Conservation (phyloP, 192 early-diverging fungal genomes). For the Powellomyces hirtus region DNA sequence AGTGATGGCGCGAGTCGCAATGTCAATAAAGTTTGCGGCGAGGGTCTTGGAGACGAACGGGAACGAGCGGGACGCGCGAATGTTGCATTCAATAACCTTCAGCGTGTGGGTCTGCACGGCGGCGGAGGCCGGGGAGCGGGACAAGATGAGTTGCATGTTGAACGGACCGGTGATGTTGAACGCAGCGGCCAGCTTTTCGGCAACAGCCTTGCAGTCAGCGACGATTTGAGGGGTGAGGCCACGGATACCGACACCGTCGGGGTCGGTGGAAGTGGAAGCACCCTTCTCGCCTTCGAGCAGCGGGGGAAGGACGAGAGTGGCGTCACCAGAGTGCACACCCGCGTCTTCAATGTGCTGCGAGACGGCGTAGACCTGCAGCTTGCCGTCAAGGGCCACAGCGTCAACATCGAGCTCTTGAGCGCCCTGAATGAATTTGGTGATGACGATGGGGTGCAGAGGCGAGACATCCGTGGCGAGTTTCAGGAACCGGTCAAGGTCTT, state of each 20-base stretch:
- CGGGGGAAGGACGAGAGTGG: constrained; percentile 85
- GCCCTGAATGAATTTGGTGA: constrained; percentile 97
- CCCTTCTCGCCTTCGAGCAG: constrained; percentile 31
- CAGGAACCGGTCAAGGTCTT: constrained; percentile 83
- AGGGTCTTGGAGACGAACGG: constrained; percentile 96
- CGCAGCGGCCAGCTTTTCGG: constrained; percentile 81
- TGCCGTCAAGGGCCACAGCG: constrained; percentile 92
- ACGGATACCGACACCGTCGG: constrained; percentile 35
- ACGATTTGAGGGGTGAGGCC: constrained; percentile 51
- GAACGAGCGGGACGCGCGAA: constrained; percentile 96
- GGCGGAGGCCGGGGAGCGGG: constrained; percentile 22
- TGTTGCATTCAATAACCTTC: constrained; percentile 98
- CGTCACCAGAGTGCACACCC: constrained; percentile 98
- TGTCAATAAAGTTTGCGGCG: constrained; percentile 87
- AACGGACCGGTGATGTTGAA: constrained; percentile 97
- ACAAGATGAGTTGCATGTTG: constrained; percentile 96
- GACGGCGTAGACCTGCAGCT: constrained; percentile 90
- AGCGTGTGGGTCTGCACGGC: constrained; percentile 46
- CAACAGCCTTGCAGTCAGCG: constrained; percentile 62
- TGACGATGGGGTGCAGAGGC: constrained; percentile 92
- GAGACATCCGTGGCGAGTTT: constrained; percentile 89
- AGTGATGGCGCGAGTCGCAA: constrained; percentile 81
- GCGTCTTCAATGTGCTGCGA: constrained; percentile 99
- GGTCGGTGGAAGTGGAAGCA: neutral
- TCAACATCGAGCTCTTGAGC: constrained; percentile 99